Evolutionary conservation across 768 basidiomycete species (phyloP).

Genomic region (Russula dissimulans): DNA sequence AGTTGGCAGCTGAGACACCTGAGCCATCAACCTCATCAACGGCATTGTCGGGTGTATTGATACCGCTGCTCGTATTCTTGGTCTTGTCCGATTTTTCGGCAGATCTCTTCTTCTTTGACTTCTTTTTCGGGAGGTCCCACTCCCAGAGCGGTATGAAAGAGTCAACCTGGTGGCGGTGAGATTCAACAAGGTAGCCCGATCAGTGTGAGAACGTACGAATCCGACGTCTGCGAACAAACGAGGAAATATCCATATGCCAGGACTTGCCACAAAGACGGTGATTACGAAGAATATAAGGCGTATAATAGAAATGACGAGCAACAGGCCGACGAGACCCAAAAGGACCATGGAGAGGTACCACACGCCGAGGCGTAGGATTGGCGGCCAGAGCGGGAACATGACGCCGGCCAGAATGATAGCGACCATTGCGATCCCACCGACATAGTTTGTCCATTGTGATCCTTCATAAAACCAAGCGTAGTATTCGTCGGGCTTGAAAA

Average conservation of each 20-base stretch:
- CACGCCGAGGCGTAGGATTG: conserved; percentile 83
- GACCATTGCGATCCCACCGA: conserved; percentile 87
- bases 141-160: conserved; percentile 97
- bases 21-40: conserved; percentile 32
- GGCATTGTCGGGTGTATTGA: conserved; percentile 32
- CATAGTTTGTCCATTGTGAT: conserved; percentile 86
- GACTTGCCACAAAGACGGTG: conserved; percentile 75
- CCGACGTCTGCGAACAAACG: conserved; percentile 97
- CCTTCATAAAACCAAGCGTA: conserved; percentile 98
- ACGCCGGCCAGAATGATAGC: conserved; percentile 89
- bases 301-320: conserved; percentile 85
- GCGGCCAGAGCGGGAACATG: conserved; percentile 99
- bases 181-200: background rate
- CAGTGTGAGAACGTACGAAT: conserved; percentile 58
- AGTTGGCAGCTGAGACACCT: conserved; percentile 28
- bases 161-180: conserved; percentile 57
- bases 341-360: conserved; percentile 91
- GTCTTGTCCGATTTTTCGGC: conserved; percentile 41
- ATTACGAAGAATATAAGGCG: conserved; percentile 90
- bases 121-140: conserved; percentile 80
- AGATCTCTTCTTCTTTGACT: conserved; percentile 48
- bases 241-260: conserved; percentile 99
- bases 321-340: conserved; percentile 79
- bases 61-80: conserved; percentile 31
- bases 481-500: conserved; percentile 71